These are phyloP conservation scores for Jimgerdemannia lactiflua DNA, from an alignment of 192 early-diverging fungal genomes.

Conservation along the genomic window DNA sequence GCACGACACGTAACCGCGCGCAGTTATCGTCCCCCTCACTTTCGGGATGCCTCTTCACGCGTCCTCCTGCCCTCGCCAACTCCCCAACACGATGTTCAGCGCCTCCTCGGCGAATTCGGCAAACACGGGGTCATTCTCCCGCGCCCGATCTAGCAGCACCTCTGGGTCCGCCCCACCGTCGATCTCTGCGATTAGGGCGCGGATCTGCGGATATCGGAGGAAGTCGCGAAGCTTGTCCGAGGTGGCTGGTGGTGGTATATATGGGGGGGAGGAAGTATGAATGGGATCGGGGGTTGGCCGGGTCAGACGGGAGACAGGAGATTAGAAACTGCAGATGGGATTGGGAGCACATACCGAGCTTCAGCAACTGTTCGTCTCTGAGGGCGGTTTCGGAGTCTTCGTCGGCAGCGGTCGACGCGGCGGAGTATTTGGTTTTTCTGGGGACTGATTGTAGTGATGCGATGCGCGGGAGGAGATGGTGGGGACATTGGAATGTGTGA, in stretches of 20 bases:
- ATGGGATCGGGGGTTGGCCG: no score
- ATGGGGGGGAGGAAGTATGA: not conserved
- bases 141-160: conserved; percentile 11
- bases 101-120: conserved; percentile 4
- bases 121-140: conserved; percentile 10
- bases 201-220: conserved; percentile 18
- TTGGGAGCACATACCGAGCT: not conserved
- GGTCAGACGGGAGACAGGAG: no score
- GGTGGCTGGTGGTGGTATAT: not conserved
- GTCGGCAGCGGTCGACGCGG: not conserved
- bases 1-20: not conserved
- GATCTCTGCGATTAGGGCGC: conserved; percentile 10
- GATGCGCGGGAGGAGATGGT: no score
- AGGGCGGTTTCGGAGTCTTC: not conserved
- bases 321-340: no score
- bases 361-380: not conserved
- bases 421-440: not conserved
- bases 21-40: not conserved
- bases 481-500: no score
- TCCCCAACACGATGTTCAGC: not conserved
- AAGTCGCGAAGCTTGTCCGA: conserved; percentile 21
- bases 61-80: not conserved
- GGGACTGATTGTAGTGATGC: no score
- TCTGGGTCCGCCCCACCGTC: conserved; percentile 17
- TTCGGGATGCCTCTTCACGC: not conserved